Conservation (phyloP, 2,329 filamentous ascomycete species). For the Cladosporium sp. region DNA sequence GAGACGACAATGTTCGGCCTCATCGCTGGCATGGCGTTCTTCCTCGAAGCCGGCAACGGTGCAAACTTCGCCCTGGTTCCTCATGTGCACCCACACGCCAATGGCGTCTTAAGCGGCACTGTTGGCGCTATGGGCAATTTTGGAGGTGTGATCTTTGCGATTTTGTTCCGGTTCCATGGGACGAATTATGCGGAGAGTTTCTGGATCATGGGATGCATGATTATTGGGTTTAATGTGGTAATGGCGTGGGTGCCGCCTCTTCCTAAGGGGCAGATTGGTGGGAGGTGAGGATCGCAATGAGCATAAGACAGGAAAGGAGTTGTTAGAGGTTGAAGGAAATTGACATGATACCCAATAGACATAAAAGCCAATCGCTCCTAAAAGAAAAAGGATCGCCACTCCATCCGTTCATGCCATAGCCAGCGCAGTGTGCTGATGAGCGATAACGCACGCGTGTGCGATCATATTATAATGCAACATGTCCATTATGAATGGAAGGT, state of each 20-base stretch:
- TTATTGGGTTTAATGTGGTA: conserved; percentile 64
- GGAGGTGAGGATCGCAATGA: conserved; percentile 26
- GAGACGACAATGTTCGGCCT: conserved; percentile 71
- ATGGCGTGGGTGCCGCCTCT: conserved; percentile 62
- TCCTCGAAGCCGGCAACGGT: conserved; percentile 78
- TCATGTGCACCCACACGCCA: conserved; percentile 76
- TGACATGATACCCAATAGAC: background rate
- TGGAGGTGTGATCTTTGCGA: conserved; percentile 76
- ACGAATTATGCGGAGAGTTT: conserved; percentile 61
- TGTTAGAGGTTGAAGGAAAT: background rate
- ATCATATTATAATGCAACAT: background rate
- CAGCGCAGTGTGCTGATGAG: background rate
- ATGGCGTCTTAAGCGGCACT: conserved; percentile 69
- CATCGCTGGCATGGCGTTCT: conserved; percentile 71
- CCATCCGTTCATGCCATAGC: background rate
- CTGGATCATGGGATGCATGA: conserved; percentile 76
- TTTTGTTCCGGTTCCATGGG: conserved; percentile 73
- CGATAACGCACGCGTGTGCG: no score
- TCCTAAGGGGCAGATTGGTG: conserved; percentile 52
- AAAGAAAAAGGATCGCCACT: background rate
- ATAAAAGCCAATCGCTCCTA: background rate
- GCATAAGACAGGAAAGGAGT: background rate
- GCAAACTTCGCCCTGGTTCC: conserved; percentile 83
- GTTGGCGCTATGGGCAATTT: conserved; percentile 70
- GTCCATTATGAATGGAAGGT: background rate